Evolutionary conservation across 2,329 filamentous ascomycete genomes (phyloP).

Genomic region (Nothophoma quercina): DNA sequence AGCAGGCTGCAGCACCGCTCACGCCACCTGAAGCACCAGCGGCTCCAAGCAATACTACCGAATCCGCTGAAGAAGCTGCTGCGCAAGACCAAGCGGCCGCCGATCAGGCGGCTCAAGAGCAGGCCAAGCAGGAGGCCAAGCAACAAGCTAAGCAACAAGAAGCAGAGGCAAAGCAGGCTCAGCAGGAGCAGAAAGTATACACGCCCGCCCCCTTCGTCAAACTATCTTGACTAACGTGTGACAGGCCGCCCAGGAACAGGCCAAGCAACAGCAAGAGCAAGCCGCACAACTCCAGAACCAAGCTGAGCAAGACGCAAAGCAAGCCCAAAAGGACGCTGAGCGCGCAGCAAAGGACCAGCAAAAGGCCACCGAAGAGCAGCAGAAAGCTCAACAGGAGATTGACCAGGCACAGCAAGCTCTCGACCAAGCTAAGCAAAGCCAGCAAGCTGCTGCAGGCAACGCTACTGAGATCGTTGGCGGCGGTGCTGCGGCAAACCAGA

Average conservation of each 20-base stretch:
- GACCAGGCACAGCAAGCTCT: slow-evolving; percentile 10
- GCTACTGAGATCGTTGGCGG: slow-evolving; percentile 8
- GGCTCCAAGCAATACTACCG: not conserved
- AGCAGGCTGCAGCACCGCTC: not conserved
- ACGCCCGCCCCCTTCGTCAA: not conserved
- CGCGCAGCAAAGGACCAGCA: slow-evolving; percentile 10
- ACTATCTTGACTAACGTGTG: not conserved
- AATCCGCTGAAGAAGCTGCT: not conserved
- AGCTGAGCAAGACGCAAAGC: slow-evolving; percentile 11
- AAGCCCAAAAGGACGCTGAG: slow-evolving; percentile 14
- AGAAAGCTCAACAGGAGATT: slow-evolving; percentile 6
- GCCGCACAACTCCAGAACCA: slow-evolving; percentile 9
- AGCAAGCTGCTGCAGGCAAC: slow-evolving; percentile 9
- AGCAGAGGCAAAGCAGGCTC: not conserved
- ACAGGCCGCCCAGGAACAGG: slow-evolving; percentile 3
- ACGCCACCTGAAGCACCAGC: not conserved
- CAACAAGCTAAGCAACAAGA: slow-evolving; percentile 2
- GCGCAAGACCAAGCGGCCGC: not conserved
- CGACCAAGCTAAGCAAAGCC: slow-evolving; percentile 9
- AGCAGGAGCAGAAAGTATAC: slow-evolving; percentile 2
- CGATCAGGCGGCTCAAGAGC: not conserved
- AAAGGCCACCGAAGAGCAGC: slow-evolving; percentile 10
- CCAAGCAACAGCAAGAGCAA: not conserved
- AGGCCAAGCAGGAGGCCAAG: not conserved
- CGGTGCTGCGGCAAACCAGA: slow-evolving; percentile 10